Conservation (phyloP, 2,329 filamentous ascomycete species). For the Magnaporthiopsis poae region DNA sequence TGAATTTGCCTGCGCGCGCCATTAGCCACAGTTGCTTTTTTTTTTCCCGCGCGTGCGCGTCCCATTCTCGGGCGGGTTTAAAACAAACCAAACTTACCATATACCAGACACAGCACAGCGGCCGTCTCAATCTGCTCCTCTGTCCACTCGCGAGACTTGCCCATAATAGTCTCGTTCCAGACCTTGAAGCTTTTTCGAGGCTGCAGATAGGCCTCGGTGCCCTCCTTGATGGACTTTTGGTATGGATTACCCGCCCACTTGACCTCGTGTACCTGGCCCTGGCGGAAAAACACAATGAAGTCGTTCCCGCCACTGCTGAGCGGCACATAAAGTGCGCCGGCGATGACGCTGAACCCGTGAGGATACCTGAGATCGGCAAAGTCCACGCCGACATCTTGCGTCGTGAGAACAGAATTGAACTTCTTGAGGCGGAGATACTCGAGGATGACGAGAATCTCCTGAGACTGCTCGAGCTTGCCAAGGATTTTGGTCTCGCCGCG, state of each 20-base stretch:
- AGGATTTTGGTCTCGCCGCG: constrained; percentile 81
- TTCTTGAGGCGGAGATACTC: constrained; percentile 73
- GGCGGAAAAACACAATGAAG: constrained; percentile 88
- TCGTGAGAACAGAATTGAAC: constrained; percentile 65
- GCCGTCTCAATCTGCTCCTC: constrained; percentile 85
- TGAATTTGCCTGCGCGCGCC: constrained; percentile 51
- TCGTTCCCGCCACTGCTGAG: constrained; percentile 65
- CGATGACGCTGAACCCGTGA: constrained; percentile 68
- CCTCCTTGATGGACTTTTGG: constrained; percentile 63
- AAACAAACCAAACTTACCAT: constrained; percentile 46
- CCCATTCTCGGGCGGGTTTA: too few species aligned
- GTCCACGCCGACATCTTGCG: constrained; percentile 64
- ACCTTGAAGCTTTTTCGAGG: constrained; percentile 69
- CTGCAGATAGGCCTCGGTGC: constrained; percentile 64
- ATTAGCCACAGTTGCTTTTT: neutral
- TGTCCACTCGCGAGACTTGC: constrained; percentile 77
- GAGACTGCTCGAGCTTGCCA: constrained; percentile 62
- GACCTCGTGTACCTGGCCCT: constrained; percentile 62
- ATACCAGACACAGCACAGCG: constrained; percentile 76
- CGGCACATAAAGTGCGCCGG: constrained; percentile 72
- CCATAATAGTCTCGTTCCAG: constrained; percentile 72
- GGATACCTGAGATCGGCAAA: constrained; percentile 73
- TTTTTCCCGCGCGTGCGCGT: too few species aligned
- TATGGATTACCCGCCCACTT: constrained; percentile 85
- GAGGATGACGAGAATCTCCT: constrained; percentile 73